A percentile compares a stretch with the other conserved stretches of the same genome.
Conservation (phyloP, 768 basidiomycete genomes). For the Podaxis sp. region DNA sequence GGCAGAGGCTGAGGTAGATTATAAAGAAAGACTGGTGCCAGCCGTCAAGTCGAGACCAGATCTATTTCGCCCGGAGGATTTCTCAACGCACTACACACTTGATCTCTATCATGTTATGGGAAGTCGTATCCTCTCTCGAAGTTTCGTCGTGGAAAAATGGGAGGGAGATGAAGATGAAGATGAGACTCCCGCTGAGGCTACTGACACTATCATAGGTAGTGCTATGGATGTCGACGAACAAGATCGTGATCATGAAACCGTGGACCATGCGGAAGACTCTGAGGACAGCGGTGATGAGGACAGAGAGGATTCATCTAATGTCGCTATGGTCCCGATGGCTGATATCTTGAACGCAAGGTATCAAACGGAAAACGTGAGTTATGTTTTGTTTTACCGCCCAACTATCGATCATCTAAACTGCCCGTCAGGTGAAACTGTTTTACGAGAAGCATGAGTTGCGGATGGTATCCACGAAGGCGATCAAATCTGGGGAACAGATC, state of each 20-base stretch:
- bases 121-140: slow-evolving; percentile 86
- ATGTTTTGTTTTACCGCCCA: not conserved
- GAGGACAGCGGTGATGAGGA: slow-evolving; percentile 36
- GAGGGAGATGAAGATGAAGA: slow-evolving; percentile 30
- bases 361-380: slow-evolving; percentile 75
- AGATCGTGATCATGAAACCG: slow-evolving; percentile 24
- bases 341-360: slow-evolving; percentile 93
- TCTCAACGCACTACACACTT: slow-evolving; percentile 53
- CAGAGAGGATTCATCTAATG: slow-evolving; percentile 52
- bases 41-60: slow-evolving; percentile 62
- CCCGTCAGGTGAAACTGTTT: slow-evolving; percentile 73
- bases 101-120: slow-evolving; percentile 85
- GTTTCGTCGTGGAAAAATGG: slow-evolving; percentile 78
- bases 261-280: slow-evolving; percentile 35
- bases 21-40: slow-evolving; percentile 60
- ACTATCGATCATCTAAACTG: not conserved
- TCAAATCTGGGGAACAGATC: slow-evolving; percentile 81
- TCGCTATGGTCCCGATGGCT: slow-evolving; percentile 94
- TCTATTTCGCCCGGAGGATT: slow-evolving; percentile 56
- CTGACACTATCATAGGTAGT: slow-evolving; percentile 29
- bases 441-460: slow-evolving; percentile 66
- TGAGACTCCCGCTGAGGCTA: slow-evolving; percentile 22
- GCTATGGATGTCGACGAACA: slow-evolving; percentile 39
- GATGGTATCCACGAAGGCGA: slow-evolving; percentile 78
- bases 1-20: slow-evolving; percentile 75